Conservation (phyloP, 192 early-diverging fungal species). For the Coemansia sp. region DNA sequence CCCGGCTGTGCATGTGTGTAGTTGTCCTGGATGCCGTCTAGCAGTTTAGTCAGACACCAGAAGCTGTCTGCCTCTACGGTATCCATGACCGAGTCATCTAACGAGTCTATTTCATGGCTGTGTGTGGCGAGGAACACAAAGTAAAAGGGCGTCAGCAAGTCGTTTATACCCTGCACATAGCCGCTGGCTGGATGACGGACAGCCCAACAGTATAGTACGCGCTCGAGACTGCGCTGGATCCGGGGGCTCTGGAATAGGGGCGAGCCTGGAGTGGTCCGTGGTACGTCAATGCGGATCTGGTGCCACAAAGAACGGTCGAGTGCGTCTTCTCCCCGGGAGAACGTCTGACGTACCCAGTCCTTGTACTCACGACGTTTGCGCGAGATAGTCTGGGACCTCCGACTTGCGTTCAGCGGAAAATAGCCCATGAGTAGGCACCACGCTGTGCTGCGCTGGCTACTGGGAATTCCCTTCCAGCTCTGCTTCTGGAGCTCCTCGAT, state of each 20-base stretch:
- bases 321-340: conserved; percentile 72
- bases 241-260: conserved; percentile 78
- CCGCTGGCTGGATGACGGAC: conserved; percentile 96
- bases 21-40: conserved; percentile 99
- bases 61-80: conserved; percentile 94
- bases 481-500: conserved; percentile 76
- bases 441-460: conserved; percentile 78
- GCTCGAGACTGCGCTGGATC: conserved; percentile 88
- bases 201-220: conserved; percentile 96
- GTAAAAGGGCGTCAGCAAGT: conserved; percentile 95
- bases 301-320: conserved; percentile 90
- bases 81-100: conserved; percentile 60
- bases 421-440: conserved; percentile 97
- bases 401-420: conserved; percentile 84
- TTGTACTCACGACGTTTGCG: conserved; percentile 94
- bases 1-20: conserved; percentile 98
- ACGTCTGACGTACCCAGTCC: conserved; percentile 84
- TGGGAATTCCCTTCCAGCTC: conserved; percentile 94
- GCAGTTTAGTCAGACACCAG: conserved; percentile 94
- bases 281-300: conserved; percentile 97
- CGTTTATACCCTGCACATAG: conserved; percentile 99
- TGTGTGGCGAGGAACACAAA: conserved; percentile 79
- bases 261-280: conserved; percentile 84
- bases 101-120: conserved; percentile 8
- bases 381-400: conserved; percentile 77